phyloP scores from a whole-genome alignment of 2,329 filamentous ascomycete genomes.

The Ceratocystis albifundus region DNA sequence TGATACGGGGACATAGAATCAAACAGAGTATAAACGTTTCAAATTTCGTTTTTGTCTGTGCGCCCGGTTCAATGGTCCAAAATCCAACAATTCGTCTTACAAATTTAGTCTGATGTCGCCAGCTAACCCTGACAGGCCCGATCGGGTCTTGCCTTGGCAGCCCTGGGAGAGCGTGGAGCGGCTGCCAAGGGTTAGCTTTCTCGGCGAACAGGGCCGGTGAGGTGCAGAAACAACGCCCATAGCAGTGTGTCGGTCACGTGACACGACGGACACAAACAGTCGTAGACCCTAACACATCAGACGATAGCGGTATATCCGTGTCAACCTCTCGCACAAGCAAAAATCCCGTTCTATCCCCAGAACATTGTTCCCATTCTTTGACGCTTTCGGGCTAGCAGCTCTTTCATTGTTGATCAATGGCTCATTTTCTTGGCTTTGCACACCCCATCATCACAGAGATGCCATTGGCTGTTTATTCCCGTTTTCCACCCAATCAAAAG shows the following conservation, averaged over 20 bases:
- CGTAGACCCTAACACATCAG: too few relatives aligned
- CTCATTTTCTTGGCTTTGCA: neutral
- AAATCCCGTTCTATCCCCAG: too few relatives aligned
- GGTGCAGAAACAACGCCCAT: too few relatives aligned
- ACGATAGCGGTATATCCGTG: too few relatives aligned
- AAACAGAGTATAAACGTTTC: neutral
- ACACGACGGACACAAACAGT: too few relatives aligned
- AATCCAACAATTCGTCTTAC: too few relatives aligned
- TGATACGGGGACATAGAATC: neutral
- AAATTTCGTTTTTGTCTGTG: constrained; percentile 1
- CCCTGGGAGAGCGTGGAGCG: too few relatives aligned
- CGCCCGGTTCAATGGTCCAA: neutral
- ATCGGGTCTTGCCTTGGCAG: neutral
- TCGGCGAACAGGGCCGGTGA: too few relatives aligned
- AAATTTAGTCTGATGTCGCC: neutral
- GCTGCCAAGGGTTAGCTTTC: too few relatives aligned
- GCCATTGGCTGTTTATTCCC: constrained; percentile 4
- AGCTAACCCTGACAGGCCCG: neutral
- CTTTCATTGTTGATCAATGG: neutral
- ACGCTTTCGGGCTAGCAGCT: too few relatives aligned
- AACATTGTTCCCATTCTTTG: neutral
- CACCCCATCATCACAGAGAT: neutral
- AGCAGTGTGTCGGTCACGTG: too few relatives aligned
- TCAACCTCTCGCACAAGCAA: too few relatives aligned
- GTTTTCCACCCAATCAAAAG: neutral